Conservation (phyloP, 2,329 filamentous ascomycete genomes). For the Fragosphaeria purpurea region DNA sequence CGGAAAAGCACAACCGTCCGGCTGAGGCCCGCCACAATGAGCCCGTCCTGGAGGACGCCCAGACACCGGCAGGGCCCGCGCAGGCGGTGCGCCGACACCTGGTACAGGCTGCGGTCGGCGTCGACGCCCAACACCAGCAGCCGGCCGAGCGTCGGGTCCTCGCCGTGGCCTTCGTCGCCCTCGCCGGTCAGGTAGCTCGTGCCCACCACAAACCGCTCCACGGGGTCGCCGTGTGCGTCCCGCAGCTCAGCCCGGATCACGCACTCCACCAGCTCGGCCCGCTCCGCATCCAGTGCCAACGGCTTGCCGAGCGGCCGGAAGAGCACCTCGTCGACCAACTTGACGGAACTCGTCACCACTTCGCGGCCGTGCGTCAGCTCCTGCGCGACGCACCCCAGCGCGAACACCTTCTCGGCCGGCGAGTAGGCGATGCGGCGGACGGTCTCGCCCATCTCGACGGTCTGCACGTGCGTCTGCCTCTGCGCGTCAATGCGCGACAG, state of each 20-base stretch:
- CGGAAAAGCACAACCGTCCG: slow-evolving; percentile 65
- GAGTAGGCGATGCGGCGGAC: slow-evolving; percentile 84
- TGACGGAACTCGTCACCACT: slow-evolving; percentile 67
- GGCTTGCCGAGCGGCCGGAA: slow-evolving; percentile 68
- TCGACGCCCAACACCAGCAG: slow-evolving; percentile 80
- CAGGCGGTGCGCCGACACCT: slow-evolving; percentile 58
- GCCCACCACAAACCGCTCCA: slow-evolving; percentile 82
- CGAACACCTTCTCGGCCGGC: slow-evolving; percentile 67
- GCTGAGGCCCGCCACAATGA: slow-evolving; percentile 76
- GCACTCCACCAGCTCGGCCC: slow-evolving; percentile 68
- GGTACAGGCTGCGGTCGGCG: slow-evolving; percentile 60
- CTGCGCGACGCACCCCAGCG: slow-evolving; percentile 73
- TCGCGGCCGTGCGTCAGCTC: slow-evolving; percentile 63
- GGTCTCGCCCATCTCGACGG: slow-evolving; percentile 68
- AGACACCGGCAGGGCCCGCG: slow-evolving; percentile 76
- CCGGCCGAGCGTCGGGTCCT: slow-evolving; percentile 55
- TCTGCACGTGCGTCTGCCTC: slow-evolving; percentile 77
- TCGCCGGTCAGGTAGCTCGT: slow-evolving; percentile 63
- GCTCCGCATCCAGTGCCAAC: slow-evolving; percentile 45
- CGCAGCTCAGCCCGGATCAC: slow-evolving; percentile 68
- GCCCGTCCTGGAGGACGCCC: slow-evolving; percentile 55
- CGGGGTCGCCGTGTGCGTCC: slow-evolving; percentile 41
- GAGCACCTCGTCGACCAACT: slow-evolving; percentile 80
- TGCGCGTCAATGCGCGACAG: slow-evolving; percentile 76
- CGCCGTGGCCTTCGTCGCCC: slow-evolving; percentile 28